Evolutionary conservation across 495 filamentous ascomycete species (phyloP), one percentile per base, ranked within the genome.

Genomic region (Penicillium odoratum): DNA sequence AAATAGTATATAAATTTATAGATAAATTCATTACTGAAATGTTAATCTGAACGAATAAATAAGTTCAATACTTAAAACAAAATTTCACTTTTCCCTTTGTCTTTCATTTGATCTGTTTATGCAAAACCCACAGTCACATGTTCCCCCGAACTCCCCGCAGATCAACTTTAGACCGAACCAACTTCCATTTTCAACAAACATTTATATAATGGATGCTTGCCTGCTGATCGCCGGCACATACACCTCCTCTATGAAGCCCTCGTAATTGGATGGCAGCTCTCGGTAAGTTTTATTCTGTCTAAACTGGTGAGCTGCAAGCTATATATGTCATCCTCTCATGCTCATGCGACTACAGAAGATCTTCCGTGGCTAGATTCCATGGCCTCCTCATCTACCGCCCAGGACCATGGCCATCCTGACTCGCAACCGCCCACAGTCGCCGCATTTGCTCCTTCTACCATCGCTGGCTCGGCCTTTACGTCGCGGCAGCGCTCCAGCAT

Each of bases 401-500:
- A 78, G 58, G 75, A 79, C 44, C 65, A 72, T 68, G 74, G 66
- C 64, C 63, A 59, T 66, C 67, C 67, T 62, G 72, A 72, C 61
- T 71, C 79, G 74, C 57, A 83, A 65, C 84, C 88, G 43, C 85
- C 90, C 16, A 95, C 91, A 16, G 79, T 88, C 62, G 92, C 91
- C 57, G 79, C 89, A 49, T 99, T 99, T 77, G 91, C 93, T 28
- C 92, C 94, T 31, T 81, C 84, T 21, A 91, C 89, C 46, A 81
- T 89, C 49, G 85, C 86, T 8, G 81, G 85, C 51, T 82, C 83
- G 13, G 83, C 88, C 26, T 78, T 88, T 50, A 85, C 85, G 25
- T 86, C 87, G 38, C 87, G 88, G 64, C 85, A 91, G 55, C 85
- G 92, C 48, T 93, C 90, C 40, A 94, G 91, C 56, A 90, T 98